phyloP scores from a whole-genome alignment of 2,329 filamentous ascomycete genomes.

The Aspergillus oerlinghausenensis region DNA sequence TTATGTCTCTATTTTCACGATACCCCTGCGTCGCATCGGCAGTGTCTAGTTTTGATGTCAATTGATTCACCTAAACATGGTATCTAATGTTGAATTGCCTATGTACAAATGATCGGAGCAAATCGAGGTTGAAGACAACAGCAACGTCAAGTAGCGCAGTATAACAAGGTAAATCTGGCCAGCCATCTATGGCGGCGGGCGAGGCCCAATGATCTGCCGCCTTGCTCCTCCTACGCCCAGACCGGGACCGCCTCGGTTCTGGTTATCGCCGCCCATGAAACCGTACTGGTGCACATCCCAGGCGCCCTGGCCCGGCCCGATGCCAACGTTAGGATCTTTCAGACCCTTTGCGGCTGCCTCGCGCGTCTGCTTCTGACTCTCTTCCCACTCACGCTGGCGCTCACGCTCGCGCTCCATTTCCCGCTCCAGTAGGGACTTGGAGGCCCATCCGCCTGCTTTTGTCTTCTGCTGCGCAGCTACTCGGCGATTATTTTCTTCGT shows the following conservation, averaged over 20 bases:
- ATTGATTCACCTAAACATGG: neutral
- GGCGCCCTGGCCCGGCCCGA: slow-evolving; percentile 44
- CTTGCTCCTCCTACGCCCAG: slow-evolving; percentile 52
- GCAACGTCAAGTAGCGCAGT: neutral
- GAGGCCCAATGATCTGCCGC: slow-evolving; percentile 60
- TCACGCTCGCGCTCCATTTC: slow-evolving; percentile 65
- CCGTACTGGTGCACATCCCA: slow-evolving; percentile 66
- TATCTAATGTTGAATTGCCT: neutral
- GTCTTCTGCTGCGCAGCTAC: slow-evolving; percentile 53
- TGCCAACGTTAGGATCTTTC: slow-evolving; percentile 40
- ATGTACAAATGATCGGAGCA: neutral
- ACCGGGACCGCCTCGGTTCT: slow-evolving; percentile 51
- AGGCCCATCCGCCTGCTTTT: slow-evolving; percentile 56
- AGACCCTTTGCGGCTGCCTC: slow-evolving; percentile 42
- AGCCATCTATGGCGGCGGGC: slow-evolving; percentile 42
- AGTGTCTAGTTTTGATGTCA: neutral
- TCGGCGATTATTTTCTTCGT: slow-evolving; percentile 53
- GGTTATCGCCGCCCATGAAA: slow-evolving; percentile 58
- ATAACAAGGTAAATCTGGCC: neutral
- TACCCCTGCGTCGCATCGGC: neutral
- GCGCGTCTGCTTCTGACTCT: slow-evolving; percentile 50
- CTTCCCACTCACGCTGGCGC: slow-evolving; percentile 62
- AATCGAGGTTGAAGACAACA: neutral
- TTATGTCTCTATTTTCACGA: neutral
- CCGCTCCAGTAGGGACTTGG: slow-evolving; percentile 59